These are phyloP conservation scores for Carpinus fangiana DNA, from an alignment of 306 rosid species.

Conservation along the genomic window DNA sequence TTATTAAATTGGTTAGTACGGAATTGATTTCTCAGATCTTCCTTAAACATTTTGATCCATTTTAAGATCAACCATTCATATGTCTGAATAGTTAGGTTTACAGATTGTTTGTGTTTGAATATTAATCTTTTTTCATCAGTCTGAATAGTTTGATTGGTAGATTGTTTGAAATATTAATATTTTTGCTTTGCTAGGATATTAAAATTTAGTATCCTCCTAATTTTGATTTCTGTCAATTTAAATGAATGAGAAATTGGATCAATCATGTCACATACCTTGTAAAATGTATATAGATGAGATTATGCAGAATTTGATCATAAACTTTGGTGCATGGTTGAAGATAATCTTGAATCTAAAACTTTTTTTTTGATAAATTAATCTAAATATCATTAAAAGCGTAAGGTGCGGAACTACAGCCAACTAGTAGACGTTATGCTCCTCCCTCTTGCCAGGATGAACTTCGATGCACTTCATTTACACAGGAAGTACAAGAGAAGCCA, in stretches of 20 bases:
- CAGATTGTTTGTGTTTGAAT: neutral
- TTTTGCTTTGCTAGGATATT: neutral
- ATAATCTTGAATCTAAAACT: neutral
- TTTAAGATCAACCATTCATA: neutral
- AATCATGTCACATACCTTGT: neutral
- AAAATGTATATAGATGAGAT: neutral
- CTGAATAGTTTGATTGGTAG: too few species aligned
- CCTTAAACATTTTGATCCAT: neutral
- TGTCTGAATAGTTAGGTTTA: neutral
- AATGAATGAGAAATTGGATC: neutral
- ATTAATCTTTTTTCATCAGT: neutral
- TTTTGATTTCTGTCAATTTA: neutral
- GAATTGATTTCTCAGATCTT: neutral
- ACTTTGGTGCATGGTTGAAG: conserved; percentile 3
- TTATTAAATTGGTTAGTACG: neutral
- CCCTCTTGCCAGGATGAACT: too few species aligned
- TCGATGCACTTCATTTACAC: too few species aligned
- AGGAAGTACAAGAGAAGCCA: too few species aligned
- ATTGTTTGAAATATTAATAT: neutral
- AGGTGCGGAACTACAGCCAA: too few species aligned
- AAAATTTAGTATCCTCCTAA: neutral
- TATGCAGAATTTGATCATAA: neutral
- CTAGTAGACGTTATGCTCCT: too few species aligned
- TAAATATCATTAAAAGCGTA: too few species aligned
- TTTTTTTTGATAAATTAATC: too few species aligned